Base-by-base conservation (phyloP, 164 flowering plant species). In the Magnolia kwangsiensis region DNA sequence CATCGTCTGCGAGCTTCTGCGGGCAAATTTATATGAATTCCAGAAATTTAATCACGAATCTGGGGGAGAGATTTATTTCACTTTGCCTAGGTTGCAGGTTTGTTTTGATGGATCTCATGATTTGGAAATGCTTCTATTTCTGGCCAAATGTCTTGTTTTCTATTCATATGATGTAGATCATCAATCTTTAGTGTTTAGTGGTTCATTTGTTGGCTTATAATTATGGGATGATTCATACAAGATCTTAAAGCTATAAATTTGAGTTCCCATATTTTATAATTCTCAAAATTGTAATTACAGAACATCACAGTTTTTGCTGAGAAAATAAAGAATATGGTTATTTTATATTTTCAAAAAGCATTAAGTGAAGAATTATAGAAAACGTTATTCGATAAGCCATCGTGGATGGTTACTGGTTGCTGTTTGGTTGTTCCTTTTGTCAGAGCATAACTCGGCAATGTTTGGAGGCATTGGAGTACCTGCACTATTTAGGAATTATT, bases 21-120 rank as follows among this genome's bases (percentile, higher is more conserved):
- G 89, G 29, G 94, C 98, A 83, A 95, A 95, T 78, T 84, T 95
- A 70, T 95, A 92, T 78, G 99, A 95, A 82, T 93, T 89, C 81
- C 98, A 92, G 82, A 91, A 92, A 76, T 95, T 81, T 77, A 92
- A 91, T 85, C 87, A 83, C 73, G 98, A 95, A 63, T 88, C 98
- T 77, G 93, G 91, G 27, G 91, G 90, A 51, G 96, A 93, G 78
- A 72, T 80, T 49, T 95, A 92, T 80, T 95, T 95, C 72, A 89
- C 91, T 49, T 14, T 87, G 81, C 81, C 75, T 51, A 90, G 98
- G 79, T 81, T 95, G 86, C 98, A 95, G 98, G 98, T 81, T 73
- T 66, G 23, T 19, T 50, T 63, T 59, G 24, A 7, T 6, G 11
- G 73, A 14, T 45, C 64, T 11, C 31, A 8, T 61, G 66, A 67